Conservation (phyloP, 805 yeast genomes). For the Yarrowia sp. region DNA sequence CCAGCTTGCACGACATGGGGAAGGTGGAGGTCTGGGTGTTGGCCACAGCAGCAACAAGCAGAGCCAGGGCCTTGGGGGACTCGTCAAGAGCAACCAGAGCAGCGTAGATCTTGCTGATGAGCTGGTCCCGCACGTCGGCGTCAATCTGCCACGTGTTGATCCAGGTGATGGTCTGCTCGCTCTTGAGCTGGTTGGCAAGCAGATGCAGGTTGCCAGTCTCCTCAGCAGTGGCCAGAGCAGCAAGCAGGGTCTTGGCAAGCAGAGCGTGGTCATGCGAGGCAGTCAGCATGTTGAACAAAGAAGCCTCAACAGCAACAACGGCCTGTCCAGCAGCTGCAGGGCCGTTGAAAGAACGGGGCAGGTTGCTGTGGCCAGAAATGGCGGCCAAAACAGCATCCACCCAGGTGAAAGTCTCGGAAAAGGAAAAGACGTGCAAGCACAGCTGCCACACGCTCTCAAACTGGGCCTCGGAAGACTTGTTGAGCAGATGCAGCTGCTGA, state of each 20-base stretch:
- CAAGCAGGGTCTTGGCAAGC: slow-evolving; percentile 37
- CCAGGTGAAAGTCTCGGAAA: slow-evolving; percentile 36
- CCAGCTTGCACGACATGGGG: slow-evolving; percentile 34
- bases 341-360: slow-evolving; percentile 27
- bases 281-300: slow-evolving; percentile 43
- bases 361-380: slow-evolving; percentile 31
- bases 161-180: slow-evolving; percentile 41
- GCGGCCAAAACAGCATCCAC: slow-evolving; percentile 36
- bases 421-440: slow-evolving; percentile 40
- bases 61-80: slow-evolving; percentile 33
- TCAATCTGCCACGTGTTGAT: slow-evolving; percentile 40
- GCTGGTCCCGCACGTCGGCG: slow-evolving; percentile 33
- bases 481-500: slow-evolving; percentile 35
- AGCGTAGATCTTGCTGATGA: slow-evolving; percentile 35
- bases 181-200: slow-evolving; percentile 40
- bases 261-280: slow-evolving; percentile 32
- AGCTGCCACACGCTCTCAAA: slow-evolving; percentile 44
- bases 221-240: slow-evolving; percentile 40
- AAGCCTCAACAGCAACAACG: slow-evolving; percentile 40
- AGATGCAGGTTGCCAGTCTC: slow-evolving; percentile 38
- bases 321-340: slow-evolving; percentile 34
- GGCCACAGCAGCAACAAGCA: slow-evolving; percentile 30
- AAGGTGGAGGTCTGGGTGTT: slow-evolving; percentile 27
- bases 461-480: slow-evolving; percentile 40
- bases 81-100: slow-evolving; percentile 31